These are phyloP conservation scores for Oryza glumipatula DNA, from an alignment of 176 grass and related monocot genomes.

Conservation along the genomic window DNA sequence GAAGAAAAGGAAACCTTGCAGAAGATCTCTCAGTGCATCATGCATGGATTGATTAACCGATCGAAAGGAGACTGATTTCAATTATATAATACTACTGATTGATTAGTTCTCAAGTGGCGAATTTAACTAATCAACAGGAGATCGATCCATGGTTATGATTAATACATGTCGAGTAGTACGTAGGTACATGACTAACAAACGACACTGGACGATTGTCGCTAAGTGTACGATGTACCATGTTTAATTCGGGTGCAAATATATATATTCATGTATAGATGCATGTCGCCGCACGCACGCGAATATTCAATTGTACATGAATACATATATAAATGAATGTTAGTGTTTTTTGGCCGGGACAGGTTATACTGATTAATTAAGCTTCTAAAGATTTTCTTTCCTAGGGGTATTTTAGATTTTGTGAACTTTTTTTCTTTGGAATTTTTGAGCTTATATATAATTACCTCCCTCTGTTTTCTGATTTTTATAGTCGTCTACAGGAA, in stretches of 20 bases:
- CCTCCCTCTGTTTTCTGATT: too few species aligned
- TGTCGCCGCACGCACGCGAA: not conserved
- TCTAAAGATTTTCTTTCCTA: too few species aligned
- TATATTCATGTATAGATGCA: not conserved
- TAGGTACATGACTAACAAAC: slow-evolving; percentile 18
- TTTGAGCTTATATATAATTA: too few species aligned
- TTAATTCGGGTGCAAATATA: not conserved
- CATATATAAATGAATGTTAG: not conserved
- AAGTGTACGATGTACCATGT: slow-evolving; percentile 36
- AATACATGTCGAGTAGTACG: not conserved
- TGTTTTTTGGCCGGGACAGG: too few species aligned
- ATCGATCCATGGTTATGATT: not conserved
- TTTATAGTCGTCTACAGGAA: too few species aligned
- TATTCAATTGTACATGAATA: not conserved
- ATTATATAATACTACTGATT: not conserved
- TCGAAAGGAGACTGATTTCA: not conserved
- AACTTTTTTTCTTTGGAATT: too few species aligned
- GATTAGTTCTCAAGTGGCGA: not conserved
- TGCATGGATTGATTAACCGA: not conserved
- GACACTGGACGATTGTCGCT: slow-evolving; percentile 23
- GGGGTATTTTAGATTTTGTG: too few species aligned
- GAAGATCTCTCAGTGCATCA: not conserved
- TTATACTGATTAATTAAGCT: too few species aligned
- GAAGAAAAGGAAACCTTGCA: not conserved
- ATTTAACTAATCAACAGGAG: not conserved